Conservation (phyloP, 1,284 basidiomycete species). For the Marasmius fiardii region DNA sequence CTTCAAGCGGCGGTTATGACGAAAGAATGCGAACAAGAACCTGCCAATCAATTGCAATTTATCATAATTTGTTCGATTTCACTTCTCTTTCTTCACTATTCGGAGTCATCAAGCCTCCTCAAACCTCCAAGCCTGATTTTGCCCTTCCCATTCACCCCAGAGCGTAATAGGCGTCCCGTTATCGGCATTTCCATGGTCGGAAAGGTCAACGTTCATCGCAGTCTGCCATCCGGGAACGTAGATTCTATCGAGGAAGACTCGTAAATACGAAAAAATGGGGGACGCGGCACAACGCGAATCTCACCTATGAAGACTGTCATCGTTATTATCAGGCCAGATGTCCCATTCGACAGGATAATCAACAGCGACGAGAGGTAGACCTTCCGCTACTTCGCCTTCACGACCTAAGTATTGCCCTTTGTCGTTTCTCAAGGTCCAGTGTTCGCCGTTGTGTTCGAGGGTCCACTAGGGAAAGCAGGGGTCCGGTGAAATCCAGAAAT, state of each 20-base stretch:
- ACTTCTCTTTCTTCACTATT: too few species aligned
- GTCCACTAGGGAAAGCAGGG: constrained; percentile 15
- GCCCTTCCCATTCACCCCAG: constrained; percentile 19
- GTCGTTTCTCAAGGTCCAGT: constrained; percentile 21
- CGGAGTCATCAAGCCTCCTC: constrained; percentile 16
- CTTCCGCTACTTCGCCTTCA: constrained; percentile 9
- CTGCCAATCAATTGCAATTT: too few species aligned
- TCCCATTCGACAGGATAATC: constrained; percentile 20
- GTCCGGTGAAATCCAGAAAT: neutral
- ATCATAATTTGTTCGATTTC: too few species aligned
- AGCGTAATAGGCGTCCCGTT: constrained; percentile 21
- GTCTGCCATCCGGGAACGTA: constrained; percentile 15
- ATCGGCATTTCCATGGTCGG: constrained; percentile 17
- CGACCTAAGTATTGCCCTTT: constrained; percentile 18
- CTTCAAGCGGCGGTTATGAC: too few species aligned
- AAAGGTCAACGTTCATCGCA: constrained; percentile 19
- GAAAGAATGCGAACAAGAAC: too few species aligned
- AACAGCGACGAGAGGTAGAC: constrained; percentile 13
- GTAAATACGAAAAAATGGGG: neutral
- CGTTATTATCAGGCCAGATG: constrained; percentile 17
- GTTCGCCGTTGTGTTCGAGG: constrained; percentile 11
- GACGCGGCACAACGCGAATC: neutral
- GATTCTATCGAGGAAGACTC: constrained; percentile 12
- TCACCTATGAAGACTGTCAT: constrained; percentile 17
- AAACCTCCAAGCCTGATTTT: constrained; percentile 23